These are phyloP conservation scores for Grosmannia serpens DNA, from an alignment of 2,329 filamentous ascomycete species.

Conservation along the genomic window DNA sequence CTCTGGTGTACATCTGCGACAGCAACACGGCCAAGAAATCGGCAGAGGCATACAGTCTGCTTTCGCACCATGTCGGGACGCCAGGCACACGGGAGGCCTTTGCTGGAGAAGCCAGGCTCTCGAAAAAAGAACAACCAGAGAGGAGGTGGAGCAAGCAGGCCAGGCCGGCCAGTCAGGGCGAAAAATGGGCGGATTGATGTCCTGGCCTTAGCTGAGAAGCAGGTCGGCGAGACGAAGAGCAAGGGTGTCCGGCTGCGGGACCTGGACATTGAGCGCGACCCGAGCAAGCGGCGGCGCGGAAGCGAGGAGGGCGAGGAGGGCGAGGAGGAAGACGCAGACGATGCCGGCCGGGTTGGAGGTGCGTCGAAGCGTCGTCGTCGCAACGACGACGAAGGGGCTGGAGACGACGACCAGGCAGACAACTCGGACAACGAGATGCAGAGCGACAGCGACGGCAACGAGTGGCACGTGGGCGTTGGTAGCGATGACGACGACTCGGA, in stretches of 20 bases:
- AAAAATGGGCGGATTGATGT: conserved; percentile 43
- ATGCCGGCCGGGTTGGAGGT: conserved; percentile 36
- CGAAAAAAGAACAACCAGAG: conserved; percentile 13
- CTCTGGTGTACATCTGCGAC: background rate
- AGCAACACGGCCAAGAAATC: background rate
- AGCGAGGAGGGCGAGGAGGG: conserved; percentile 33
- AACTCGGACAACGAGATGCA: conserved; percentile 57
- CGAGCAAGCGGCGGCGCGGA: conserved; percentile 28
- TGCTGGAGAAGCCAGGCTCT: conserved; percentile 23
- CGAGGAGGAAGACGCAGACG: conserved; percentile 46
- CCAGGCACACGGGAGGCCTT: conserved; percentile 44
- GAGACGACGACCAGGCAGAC: conserved; percentile 25
- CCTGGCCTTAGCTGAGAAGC: conserved; percentile 44
- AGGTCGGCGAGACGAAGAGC: conserved; percentile 28
- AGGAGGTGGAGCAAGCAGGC: too few species aligned
- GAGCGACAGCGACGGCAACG: conserved; percentile 75
- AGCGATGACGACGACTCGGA: conserved; percentile 51
- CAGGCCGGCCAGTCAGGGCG: conserved; percentile 18
- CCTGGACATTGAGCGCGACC: conserved; percentile 37
- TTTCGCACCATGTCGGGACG: conserved; percentile 38
- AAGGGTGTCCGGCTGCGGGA: conserved; percentile 30
- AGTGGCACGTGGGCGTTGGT: conserved; percentile 65
- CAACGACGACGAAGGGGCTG: conserved; percentile 25
- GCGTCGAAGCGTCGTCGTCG: conserved; percentile 24
- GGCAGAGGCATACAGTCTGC: background rate